Evolutionary conservation across 2,329 filamentous ascomycete genomes (phyloP).

Genomic region (Cucurbitaria berberidis): DNA sequence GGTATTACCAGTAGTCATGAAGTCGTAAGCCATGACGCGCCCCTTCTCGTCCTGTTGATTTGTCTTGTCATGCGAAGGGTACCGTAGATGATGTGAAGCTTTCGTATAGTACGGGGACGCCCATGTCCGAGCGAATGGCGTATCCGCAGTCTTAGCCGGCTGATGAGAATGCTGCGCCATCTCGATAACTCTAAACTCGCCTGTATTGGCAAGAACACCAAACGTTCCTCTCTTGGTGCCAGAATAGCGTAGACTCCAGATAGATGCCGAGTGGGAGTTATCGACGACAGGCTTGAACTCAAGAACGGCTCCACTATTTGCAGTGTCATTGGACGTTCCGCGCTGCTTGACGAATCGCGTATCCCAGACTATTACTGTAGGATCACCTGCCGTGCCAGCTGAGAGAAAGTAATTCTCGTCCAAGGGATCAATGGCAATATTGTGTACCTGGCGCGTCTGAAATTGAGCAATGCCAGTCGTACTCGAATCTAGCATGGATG

Average conservation of each 20-base stretch:
- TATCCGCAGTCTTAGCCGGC: conserved; percentile 25
- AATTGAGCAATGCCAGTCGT: conserved; percentile 57
- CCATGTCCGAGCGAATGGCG: conserved; percentile 44
- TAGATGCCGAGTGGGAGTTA: conserved; percentile 55
- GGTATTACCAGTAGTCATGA: conserved; percentile 57
- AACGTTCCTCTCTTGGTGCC: conserved; percentile 64
- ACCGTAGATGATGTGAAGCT: conserved; percentile 49
- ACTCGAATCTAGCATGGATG: conserved; percentile 40
- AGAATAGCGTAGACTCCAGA: conserved; percentile 69
- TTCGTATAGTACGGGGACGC: conserved; percentile 54
- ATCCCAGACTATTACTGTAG: conserved; percentile 79
- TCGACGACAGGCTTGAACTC: conserved; percentile 63
- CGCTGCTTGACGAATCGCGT: conserved; percentile 59
- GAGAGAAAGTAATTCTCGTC: conserved; percentile 87
- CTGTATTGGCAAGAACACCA: conserved; percentile 64
- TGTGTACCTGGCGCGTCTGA: conserved; percentile 66
- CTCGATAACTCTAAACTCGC: conserved; percentile 64
- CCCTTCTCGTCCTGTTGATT: conserved; percentile 54
- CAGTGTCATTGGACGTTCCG: conserved; percentile 52
- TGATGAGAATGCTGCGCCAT: conserved; percentile 58
- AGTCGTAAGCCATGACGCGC: conserved; percentile 66
- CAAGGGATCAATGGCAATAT: conserved; percentile 76
- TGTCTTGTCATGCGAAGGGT: conserved; percentile 55
- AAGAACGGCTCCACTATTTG: conserved; percentile 62
- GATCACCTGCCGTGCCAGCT: conserved; percentile 73